A percentile compares a stretch with the other conserved stretches of the same genome.
phyloP scores from a whole-genome alignment of 2,329 filamentous ascomycete genomes.

The Fusarium lateritium region DNA sequence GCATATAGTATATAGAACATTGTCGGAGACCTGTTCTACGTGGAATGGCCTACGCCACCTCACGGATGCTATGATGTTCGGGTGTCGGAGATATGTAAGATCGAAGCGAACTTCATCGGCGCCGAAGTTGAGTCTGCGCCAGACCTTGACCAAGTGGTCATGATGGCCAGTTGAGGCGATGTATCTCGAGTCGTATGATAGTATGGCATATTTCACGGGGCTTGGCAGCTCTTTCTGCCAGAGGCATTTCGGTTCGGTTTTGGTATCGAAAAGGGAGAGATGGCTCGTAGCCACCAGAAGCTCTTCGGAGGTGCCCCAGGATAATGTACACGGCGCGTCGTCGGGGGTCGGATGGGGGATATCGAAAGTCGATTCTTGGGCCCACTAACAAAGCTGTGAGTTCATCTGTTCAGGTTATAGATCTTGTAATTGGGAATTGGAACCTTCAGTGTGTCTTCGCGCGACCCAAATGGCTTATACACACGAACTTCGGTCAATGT shows the following conservation, averaged over 20 bases:
- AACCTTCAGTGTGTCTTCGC: conserved; percentile 83
- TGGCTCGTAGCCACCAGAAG: conserved; percentile 81
- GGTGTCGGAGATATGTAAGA: conserved; percentile 90
- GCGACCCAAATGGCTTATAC: conserved; percentile 81
- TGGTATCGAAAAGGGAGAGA: conserved; percentile 77
- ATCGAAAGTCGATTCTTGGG: conserved; percentile 73
- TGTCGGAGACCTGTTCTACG: conserved; percentile 83
- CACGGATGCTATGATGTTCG: conserved; percentile 81
- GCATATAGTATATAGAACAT: conserved; percentile 92
- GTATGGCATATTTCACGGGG: conserved; percentile 78
- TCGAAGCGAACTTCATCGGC: conserved; percentile 89
- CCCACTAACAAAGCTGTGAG: conserved; percentile 66
- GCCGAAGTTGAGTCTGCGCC: conserved; percentile 89
- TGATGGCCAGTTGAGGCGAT: conserved; percentile 85
- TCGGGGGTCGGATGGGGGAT: conserved; percentile 51
- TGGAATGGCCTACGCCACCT: conserved; percentile 89
- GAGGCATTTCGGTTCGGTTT: conserved; percentile 66
- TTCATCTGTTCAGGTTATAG: conserved; percentile 13
- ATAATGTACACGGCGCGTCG: conserved; percentile 68
- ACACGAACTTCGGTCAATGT: conserved; percentile 78
- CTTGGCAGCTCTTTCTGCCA: conserved; percentile 85
- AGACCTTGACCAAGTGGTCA: conserved; percentile 91
- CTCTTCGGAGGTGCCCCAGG: conserved; percentile 91
- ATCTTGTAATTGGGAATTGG: conserved; percentile 37
- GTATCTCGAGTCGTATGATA: conserved; percentile 90